Evolutionary conservation across 495 filamentous ascomycete genomes (phyloP), one percentile per base, ranked within the genome.

Genomic region (Aspergillus cristatus): DNA sequence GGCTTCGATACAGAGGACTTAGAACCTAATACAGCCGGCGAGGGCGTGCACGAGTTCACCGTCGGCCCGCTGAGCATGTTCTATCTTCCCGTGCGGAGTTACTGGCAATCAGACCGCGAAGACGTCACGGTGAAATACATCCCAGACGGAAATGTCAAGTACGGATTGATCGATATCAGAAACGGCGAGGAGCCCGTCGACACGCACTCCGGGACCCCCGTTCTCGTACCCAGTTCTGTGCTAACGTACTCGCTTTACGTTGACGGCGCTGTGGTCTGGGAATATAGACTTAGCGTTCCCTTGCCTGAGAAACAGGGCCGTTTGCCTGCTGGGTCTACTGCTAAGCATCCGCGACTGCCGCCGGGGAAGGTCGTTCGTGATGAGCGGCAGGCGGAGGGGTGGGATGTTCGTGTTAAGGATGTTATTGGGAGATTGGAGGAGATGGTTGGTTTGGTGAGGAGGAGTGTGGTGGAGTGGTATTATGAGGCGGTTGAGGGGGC

Each of bases 1-100:
- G n/a, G 36, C 4, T 53, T 59, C 1, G 33, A 43, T 3, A 32
- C 47, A 1, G 42, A 51, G 0, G 47, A 47, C 6, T 42, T 61
- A 3, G 31, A 51, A 14, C 46, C 58, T 4, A 47, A 58, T 34
- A 59, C 57, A 6, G 45, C 54, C 1, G 55, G 62, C 40, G 54
- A 68, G 12, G 76, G 82, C 0, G 76, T 93, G 1, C 76, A 87
- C 47, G 90, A 97, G 59, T 97, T 94, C 54, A 86, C 80, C 28
- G 84, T 81, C 11, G 87, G 84, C 35, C 91, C 91, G 15, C 53
- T 97, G 28, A 90, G 74, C 46, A 93, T 95, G 76, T 98, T 98
- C 50, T 95, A 86, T 49, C 64, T 93, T 7, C 91, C 91, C 1
- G 60, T 85, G n/a, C 72, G 81, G 4, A 86, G 88, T 2, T 98